Evolutionary conservation across 805 yeast genomes (phyloP), one percentile per base, ranked within the genome.

Genomic region (Candida schatavii): DNA sequence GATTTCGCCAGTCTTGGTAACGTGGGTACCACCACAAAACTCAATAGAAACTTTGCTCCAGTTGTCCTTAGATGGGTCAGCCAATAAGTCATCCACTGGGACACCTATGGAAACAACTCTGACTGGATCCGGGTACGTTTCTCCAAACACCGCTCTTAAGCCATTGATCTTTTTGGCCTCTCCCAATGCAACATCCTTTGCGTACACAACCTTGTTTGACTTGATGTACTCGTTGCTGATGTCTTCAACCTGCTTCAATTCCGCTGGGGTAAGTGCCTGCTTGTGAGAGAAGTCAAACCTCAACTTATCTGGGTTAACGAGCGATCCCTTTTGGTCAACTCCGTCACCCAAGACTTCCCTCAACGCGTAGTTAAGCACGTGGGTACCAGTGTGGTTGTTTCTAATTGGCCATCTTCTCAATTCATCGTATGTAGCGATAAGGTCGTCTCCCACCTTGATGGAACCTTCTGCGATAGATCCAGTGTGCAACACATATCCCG

Each of bases 11-110:
- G 98, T 91, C 66, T 85, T 84, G 38, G 79, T 75, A 51, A 93
- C 97, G 59, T 93, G 99, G 10, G 99, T 93, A 69, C 99, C 99
- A 70, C 99, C 99, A 70, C 99, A 93, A 76, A 93, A 93, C 71
- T 93, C 99, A 51, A 93, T 76, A 1, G 97, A 88, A 57, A 77
- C 73, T 32, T 77, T 69, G 55, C 64, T 68, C 98, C 99, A 93
- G 56, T 87, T 79, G 39, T 70, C 69, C 58, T 78, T 85, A 22
- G 70, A 54, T 52, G 97, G 96, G 54, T 81, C 73, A 5, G 74
- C 72, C 50, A 91, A 62, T 52, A 93, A 72, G 11, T 85, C 93
- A 20, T 86, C 89, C 34, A 93, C 89, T 36, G 96, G 82, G 31
- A 78, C 84, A 59, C 99, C 99, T 57, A 93, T 86, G 23, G 96